Evolutionary conservation across 83 land plant species (phyloP).

Genomic region (Diphasiastrum complanatum): DNA sequence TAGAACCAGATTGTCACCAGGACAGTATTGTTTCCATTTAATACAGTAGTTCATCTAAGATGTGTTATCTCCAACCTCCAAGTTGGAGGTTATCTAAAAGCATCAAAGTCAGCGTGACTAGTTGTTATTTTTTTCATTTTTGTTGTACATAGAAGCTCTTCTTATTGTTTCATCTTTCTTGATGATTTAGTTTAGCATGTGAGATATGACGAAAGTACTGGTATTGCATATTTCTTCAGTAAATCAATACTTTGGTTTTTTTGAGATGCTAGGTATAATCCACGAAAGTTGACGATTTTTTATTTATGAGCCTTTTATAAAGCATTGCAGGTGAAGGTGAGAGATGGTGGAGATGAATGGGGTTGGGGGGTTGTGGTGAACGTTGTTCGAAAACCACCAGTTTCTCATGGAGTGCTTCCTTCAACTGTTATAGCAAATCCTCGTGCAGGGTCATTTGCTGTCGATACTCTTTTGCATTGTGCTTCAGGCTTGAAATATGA

Average conservation of each 20-base stretch:
- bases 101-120: too few relatives aligned
- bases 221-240: too few relatives aligned
- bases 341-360: constrained; percentile 93
- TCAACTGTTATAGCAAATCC: constrained; percentile 37
- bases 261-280: neutral
- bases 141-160: too few relatives aligned
- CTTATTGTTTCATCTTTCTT: too few relatives aligned
- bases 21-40: too few relatives aligned
- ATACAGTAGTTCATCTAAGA: too few relatives aligned
- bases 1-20: too few relatives aligned
- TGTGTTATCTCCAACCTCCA: too few relatives aligned
- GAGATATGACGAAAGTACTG: too few relatives aligned
- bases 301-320: neutral
- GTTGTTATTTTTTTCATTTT: too few relatives aligned
- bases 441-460: constrained; percentile 59
- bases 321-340: constrained; percentile 74
- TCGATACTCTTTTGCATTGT: constrained; percentile 83
- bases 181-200: too few relatives aligned
- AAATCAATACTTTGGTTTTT: neutral
- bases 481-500: constrained; percentile 50
- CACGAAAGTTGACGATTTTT: neutral
- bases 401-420: constrained; percentile 38
- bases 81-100: too few relatives aligned
- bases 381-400: constrained; percentile 75
- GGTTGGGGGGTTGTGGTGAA: constrained; percentile 99